A percentile compares a stretch with the other conserved stretches of the same genome.
These are phyloP conservation scores for Neurospora tetraspora DNA, from an alignment of 495 filamentous ascomycete genomes.

Conservation along the genomic window DNA sequence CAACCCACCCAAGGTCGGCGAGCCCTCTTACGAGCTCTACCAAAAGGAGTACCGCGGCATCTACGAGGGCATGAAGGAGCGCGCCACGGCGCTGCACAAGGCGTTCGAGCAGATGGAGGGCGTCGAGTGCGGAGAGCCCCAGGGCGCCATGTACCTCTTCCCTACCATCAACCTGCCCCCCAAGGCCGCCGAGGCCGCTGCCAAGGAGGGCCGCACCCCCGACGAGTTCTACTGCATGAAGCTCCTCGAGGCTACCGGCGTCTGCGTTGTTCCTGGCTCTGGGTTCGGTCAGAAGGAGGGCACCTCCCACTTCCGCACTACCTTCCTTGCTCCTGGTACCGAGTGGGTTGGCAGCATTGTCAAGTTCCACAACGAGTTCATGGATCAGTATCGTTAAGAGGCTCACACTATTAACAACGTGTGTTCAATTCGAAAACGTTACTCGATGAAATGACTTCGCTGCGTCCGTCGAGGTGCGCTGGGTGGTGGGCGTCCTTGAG, in stretches of 20 bases:
- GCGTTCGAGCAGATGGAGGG: slow-evolving; percentile 94
- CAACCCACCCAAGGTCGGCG: slow-evolving; percentile 76
- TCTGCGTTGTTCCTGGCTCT: slow-evolving; percentile 87
- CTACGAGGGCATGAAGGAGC: slow-evolving; percentile 59
- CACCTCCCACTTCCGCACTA: slow-evolving; percentile 90
- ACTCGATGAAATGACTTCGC: neutral
- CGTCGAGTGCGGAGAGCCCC: slow-evolving; percentile 74
- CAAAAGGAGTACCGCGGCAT: slow-evolving; percentile 72
- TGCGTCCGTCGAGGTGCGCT: neutral
- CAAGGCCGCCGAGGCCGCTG: slow-evolving; percentile 65
- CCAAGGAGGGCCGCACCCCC: slow-evolving; percentile 58
- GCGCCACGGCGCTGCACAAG: slow-evolving; percentile 75
- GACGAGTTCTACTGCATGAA: slow-evolving; percentile 93
- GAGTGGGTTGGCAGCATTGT: slow-evolving; percentile 86
- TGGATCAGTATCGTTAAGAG: slow-evolving; percentile 60
- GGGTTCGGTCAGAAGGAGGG: slow-evolving; percentile 93
- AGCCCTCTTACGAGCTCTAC: slow-evolving; percentile 76
- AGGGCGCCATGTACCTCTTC: slow-evolving; percentile 98
- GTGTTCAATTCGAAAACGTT: neutral
- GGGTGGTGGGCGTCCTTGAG: neutral
- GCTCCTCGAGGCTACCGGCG: slow-evolving; percentile 84
- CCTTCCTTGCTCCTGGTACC: slow-evolving; percentile 90
- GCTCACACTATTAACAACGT: neutral
- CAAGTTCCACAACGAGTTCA: slow-evolving; percentile 85
- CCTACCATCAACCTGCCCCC: slow-evolving; percentile 73